These are phyloP conservation scores for Ailanthus altissimus DNA, from an alignment of 345 rosid genomes.

Conservation along the genomic window DNA sequence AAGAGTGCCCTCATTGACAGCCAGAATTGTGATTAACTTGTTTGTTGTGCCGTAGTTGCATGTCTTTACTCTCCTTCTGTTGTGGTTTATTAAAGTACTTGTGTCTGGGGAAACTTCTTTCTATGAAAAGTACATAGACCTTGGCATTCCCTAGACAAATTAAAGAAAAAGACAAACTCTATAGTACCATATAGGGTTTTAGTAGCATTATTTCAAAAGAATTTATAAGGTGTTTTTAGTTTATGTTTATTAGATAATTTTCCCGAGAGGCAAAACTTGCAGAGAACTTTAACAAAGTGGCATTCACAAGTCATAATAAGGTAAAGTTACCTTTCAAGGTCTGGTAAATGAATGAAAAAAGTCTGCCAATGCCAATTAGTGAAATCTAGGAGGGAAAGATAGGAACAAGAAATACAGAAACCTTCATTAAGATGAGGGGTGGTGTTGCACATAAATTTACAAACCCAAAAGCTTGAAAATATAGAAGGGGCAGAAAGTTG, in stretches of 20 bases:
- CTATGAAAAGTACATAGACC: background rate
- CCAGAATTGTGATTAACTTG: background rate
- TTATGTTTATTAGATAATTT: background rate
- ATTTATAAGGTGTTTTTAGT: background rate
- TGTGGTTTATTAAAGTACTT: too few species aligned
- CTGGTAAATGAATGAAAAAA: too few species aligned
- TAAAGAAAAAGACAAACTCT: background rate
- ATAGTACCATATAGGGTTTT: background rate
- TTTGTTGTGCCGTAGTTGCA: background rate
- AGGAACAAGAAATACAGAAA: conserved; percentile 20
- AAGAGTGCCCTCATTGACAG: background rate
- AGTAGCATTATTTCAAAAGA: background rate
- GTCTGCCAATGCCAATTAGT: background rate
- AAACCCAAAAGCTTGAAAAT: conserved; percentile 19
- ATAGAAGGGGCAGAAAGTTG: background rate
- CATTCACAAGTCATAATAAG: too few species aligned
- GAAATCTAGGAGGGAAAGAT: background rate
- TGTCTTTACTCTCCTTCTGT: background rate
- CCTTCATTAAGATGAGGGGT: conserved; percentile 18
- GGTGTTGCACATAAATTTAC: conserved; percentile 43
- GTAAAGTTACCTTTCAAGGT: background rate
- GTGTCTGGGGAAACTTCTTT: background rate
- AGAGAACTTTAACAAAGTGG: too few species aligned
- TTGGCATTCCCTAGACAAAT: background rate
- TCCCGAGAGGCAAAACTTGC: background rate